phyloP scores from a whole-genome alignment of 177 flowering plant species.

The Vitis hybrid region DNA sequence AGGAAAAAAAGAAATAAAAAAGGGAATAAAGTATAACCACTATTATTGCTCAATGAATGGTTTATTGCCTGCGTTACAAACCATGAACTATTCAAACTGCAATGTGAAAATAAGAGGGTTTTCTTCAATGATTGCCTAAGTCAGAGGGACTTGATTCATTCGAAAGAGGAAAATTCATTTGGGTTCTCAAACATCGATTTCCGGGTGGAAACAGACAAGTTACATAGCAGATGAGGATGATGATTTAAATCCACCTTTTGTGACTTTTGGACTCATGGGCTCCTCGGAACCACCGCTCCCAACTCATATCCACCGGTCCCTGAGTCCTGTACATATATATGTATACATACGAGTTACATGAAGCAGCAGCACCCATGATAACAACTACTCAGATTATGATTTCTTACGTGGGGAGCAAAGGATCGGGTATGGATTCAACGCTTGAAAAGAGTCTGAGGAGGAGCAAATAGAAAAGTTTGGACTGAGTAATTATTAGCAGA shows the following conservation, averaged over 20 bases:
- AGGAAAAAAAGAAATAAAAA: too few species aligned
- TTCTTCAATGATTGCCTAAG: too few species aligned
- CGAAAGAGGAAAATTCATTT: too few species aligned
- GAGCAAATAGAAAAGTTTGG: background rate
- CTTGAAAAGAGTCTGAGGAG: constrained; percentile 26
- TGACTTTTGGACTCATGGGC: constrained; percentile 16
- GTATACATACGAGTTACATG: background rate
- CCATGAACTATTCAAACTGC: too few species aligned
- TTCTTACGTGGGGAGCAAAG: constrained; percentile 42
- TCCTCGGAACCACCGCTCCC: constrained; percentile 45
- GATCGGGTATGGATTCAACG: constrained; percentile 39
- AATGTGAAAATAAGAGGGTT: too few species aligned
- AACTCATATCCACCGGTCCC: constrained; percentile 26
- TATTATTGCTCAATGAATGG: too few species aligned
- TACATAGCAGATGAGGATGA: background rate
- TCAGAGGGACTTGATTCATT: too few species aligned
- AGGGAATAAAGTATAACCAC: too few species aligned
- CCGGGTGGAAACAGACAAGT: too few species aligned
- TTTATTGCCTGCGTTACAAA: too few species aligned
- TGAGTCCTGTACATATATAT: constrained; percentile 16
- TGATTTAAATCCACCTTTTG: constrained; percentile 29
- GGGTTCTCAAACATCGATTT: too few species aligned
- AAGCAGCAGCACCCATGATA: too few species aligned
- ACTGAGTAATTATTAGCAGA: background rate
- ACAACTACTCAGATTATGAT: background rate